These are phyloP conservation scores for Butyriboletus appendiculatus DNA, from an alignment of 1,284 basidiomycete species.

Conservation along the genomic window DNA sequence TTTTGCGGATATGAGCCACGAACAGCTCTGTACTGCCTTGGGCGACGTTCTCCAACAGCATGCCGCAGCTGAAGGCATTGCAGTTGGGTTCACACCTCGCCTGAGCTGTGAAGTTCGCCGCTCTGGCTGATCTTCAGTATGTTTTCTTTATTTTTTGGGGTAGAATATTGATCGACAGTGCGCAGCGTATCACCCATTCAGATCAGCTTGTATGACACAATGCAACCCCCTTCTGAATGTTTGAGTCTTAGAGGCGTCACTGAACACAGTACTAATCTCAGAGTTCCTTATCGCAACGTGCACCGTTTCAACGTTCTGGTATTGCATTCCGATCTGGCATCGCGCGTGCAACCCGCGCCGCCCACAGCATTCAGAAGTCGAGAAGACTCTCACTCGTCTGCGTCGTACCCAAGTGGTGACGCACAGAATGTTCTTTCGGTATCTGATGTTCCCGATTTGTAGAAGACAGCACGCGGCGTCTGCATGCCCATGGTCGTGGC, in stretches of 20 bases:
- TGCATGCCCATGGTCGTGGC: constrained; percentile 21
- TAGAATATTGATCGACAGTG: neutral
- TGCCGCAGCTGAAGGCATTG: neutral
- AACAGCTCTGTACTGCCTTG: neutral
- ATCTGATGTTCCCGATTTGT: constrained; percentile 8
- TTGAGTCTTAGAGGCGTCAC: neutral
- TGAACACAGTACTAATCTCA: neutral
- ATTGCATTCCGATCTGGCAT: constrained; percentile 1
- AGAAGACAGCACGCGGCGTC: constrained; percentile 18
- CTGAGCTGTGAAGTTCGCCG: neutral
- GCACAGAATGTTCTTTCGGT: constrained; percentile 18
- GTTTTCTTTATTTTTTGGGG: neutral
- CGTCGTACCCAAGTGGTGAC: constrained; percentile 9
- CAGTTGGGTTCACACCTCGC: neutral
- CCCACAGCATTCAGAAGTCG: constrained; percentile 21
- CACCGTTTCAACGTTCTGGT: neutral
- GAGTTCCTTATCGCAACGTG: neutral
- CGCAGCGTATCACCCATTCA: neutral
- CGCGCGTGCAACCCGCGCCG: neutral
- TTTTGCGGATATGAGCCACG: neutral
- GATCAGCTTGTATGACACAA: neutral
- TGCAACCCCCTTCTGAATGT: neutral
- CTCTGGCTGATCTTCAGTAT: no score
- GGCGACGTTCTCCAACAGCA: neutral
- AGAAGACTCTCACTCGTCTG: constrained; percentile 15